These are phyloP conservation scores for Aspergillus baeticus DNA, from an alignment of 495 filamentous ascomycete species.

Conservation along the genomic window DNA sequence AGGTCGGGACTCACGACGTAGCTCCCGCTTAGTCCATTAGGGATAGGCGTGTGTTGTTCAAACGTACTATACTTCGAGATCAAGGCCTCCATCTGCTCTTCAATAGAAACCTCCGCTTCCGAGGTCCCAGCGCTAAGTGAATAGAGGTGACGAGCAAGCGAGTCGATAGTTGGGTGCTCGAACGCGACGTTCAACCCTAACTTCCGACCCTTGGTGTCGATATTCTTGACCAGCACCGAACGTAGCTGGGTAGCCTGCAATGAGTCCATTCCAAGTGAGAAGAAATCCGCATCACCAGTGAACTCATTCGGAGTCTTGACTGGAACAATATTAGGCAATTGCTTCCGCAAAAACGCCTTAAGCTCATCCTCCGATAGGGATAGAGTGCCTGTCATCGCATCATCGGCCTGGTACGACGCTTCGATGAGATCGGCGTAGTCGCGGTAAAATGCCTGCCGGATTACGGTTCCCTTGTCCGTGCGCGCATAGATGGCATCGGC, in stretches of 20 bases:
- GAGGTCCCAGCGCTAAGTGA: slow-evolving; percentile 23
- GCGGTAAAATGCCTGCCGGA: slow-evolving; percentile 53
- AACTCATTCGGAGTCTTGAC: slow-evolving; percentile 2
- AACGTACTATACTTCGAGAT: slow-evolving; percentile 42
- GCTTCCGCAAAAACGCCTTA: slow-evolving; percentile 25
- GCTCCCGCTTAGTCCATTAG: slow-evolving; percentile 17
- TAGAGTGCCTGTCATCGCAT: slow-evolving; percentile 21
- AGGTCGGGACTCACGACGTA: slow-evolving; percentile 17
- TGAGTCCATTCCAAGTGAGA: slow-evolving; percentile 54
- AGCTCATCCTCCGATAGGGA: slow-evolving; percentile 23
- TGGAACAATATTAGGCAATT: slow-evolving; percentile 11
- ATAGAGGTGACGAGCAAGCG: slow-evolving; percentile 31
- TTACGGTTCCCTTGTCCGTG: slow-evolving; percentile 57
- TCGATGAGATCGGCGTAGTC: slow-evolving; percentile 50
- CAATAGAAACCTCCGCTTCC: slow-evolving; percentile 24
- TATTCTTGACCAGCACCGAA: slow-evolving; percentile 31
- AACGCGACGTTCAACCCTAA: slow-evolving; percentile 49
- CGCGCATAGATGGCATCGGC: slow-evolving; percentile 45
- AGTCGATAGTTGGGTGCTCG: slow-evolving; percentile 41
- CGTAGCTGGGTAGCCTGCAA: slow-evolving; percentile 52
- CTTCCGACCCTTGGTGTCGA: slow-evolving; percentile 23
- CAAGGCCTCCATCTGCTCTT: slow-evolving; percentile 31
- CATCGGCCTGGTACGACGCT: slow-evolving; percentile 37
- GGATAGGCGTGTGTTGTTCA: slow-evolving; percentile 29
- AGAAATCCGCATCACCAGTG: slow-evolving; percentile 47